phyloP scores from a whole-genome alignment of 352 stramenopile genomes.

The Globisporangium spiculum region DNA sequence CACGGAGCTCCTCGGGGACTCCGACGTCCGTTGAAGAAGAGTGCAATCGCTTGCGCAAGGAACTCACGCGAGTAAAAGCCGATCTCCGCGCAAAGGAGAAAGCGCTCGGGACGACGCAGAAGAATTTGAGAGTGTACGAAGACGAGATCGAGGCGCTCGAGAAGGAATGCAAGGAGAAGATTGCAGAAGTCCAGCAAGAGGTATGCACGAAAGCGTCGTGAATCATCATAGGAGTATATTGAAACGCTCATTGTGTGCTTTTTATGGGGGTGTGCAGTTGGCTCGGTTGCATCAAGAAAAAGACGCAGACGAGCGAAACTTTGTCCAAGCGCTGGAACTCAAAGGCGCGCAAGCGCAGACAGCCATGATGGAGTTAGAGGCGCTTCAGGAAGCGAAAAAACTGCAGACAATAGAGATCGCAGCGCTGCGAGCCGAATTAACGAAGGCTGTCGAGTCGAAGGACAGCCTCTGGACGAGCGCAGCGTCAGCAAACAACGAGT shows the following conservation, averaged over 20 bases:
- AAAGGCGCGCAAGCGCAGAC: slow-evolving; percentile 65
- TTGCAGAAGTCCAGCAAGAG: slow-evolving; percentile 60
- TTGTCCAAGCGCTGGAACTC: slow-evolving; percentile 65
- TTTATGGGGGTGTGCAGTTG: slow-evolving; percentile 22
- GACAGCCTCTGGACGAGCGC: slow-evolving; percentile 67
- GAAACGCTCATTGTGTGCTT: neutral
- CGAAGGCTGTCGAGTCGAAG: slow-evolving; percentile 54
- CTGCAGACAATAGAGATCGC: slow-evolving; percentile 38
- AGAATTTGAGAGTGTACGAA: slow-evolving; percentile 62
- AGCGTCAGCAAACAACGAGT: slow-evolving; percentile 64
- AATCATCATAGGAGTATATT: neutral
- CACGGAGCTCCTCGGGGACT: slow-evolving; percentile 14
- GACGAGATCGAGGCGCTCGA: slow-evolving; percentile 78
- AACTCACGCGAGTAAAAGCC: slow-evolving; percentile 43
- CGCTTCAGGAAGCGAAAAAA: slow-evolving; percentile 32
- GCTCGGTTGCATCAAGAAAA: slow-evolving; percentile 54
- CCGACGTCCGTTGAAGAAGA: slow-evolving; percentile 25
- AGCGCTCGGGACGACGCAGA: slow-evolving; percentile 46
- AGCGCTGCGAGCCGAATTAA: slow-evolving; percentile 44
- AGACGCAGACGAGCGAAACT: slow-evolving; percentile 65
- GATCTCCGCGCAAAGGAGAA: slow-evolving; percentile 70
- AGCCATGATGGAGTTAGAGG: slow-evolving; percentile 39
- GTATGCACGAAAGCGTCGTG: slow-evolving; percentile 16
- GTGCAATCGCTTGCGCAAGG: slow-evolving; percentile 41
- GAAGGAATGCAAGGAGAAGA: slow-evolving; percentile 66